Percentiles rank a stretch among this genome's conserved stretches.
Evolutionary conservation across 1,139 yeast species (phyloP).

Genomic region (Blastobotrys aristatus): DNA sequence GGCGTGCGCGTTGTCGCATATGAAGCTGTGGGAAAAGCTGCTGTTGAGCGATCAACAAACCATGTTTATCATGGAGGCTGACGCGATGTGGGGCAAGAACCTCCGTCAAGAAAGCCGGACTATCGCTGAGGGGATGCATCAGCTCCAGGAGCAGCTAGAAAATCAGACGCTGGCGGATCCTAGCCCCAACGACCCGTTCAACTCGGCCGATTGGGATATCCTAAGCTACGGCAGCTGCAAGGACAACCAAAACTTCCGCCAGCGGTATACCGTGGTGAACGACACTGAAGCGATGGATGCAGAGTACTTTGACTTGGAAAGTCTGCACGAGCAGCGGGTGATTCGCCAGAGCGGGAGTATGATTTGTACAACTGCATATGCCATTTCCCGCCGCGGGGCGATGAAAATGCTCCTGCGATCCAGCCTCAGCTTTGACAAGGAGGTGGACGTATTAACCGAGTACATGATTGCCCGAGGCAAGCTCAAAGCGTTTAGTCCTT

Average conservation of each 20-base stretch:
- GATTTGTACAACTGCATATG: not conserved
- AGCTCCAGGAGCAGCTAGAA: not conserved
- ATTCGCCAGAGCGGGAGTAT: not conserved
- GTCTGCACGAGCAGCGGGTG: not conserved
- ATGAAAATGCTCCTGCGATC: not conserved
- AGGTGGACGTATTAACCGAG: not conserved
- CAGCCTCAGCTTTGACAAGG: not conserved
- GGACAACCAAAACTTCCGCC: not conserved
- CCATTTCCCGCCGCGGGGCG: not conserved
- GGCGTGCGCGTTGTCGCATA: not conserved
- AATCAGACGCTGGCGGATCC: not conserved
- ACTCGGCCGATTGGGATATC: slow-evolving; percentile 7
- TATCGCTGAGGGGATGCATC: not conserved
- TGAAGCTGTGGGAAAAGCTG: not conserved
- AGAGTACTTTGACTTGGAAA: not conserved
- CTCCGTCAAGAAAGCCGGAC: slow-evolving; percentile 7
- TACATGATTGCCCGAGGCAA: not conserved
- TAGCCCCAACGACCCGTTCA: not conserved
- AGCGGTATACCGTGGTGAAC: not conserved
- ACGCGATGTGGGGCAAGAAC: slow-evolving; percentile 11
- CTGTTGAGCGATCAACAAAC: slow-evolving; percentile 13
- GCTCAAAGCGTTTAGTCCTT: not conserved
- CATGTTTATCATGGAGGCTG: slow-evolving; percentile 8
- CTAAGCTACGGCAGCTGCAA: slow-evolving; percentile 5
- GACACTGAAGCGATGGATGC: not conserved